phyloP scores from a whole-genome alignment of 805 yeast genomes.

The Candida vaughaniae region DNA sequence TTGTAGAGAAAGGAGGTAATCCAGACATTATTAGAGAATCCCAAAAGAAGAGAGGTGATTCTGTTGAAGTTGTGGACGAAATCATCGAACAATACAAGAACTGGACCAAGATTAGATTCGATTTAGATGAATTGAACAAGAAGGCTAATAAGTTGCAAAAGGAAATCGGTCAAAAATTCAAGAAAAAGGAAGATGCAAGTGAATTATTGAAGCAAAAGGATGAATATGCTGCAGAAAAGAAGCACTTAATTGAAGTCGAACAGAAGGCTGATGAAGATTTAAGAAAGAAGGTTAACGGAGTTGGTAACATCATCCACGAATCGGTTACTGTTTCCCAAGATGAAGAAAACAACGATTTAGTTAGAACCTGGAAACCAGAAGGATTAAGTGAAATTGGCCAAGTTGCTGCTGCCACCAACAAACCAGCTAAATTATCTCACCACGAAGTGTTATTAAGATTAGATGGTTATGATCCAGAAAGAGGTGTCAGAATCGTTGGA shows the following conservation, averaged over 20 bases:
- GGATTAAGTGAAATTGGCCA: conserved; percentile 57
- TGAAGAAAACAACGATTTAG: conserved; percentile 88
- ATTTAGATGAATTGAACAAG: conserved; percentile 88
- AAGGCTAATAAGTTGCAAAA: conserved; percentile 85
- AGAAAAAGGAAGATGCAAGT: conserved; percentile 91
- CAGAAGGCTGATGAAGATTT: conserved; percentile 75
- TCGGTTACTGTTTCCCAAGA: conserved; percentile 83
- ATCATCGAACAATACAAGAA: conserved; percentile 86
- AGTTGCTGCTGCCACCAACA: conserved; percentile 74
- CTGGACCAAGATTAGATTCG: conserved; percentile 83
- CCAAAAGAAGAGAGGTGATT: conserved; percentile 90
- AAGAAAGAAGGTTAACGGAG: conserved; percentile 77
- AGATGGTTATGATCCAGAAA: conserved; percentile 98
- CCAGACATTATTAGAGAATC: conserved; percentile 86
- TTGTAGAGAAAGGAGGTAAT: conserved; percentile 96
- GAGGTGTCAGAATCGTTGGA: conserved; percentile 96
- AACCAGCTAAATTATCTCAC: conserved; percentile 80
- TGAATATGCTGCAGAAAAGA: conserved; percentile 66
- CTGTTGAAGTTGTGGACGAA: conserved; percentile 95
- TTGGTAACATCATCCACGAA: conserved; percentile 94
- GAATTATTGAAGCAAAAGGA: conserved; percentile 84
- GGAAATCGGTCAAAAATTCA: conserved; percentile 88
- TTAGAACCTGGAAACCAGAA: conserved; percentile 85
- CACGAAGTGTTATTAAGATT: conserved; percentile 92
- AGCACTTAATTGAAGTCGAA: conserved; percentile 63